These are phyloP conservation scores for Leucocoprinus sp. DNA, from an alignment of 768 basidiomycete genomes.

Conservation along the genomic window DNA sequence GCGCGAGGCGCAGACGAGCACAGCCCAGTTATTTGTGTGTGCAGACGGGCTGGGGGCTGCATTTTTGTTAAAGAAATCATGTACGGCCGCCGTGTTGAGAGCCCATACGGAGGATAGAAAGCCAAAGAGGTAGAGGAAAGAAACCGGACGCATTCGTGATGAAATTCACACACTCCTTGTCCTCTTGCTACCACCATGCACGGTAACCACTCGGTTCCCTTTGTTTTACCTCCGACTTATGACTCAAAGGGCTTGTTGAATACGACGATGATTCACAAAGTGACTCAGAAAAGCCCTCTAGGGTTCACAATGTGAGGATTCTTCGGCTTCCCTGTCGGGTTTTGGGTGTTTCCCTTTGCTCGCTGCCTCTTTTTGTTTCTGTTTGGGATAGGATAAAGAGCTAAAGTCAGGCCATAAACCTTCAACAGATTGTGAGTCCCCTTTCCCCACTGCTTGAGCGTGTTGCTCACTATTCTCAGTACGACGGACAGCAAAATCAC, in stretches of 20 bases:
- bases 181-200: conserved; percentile 17
- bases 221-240: background rate
- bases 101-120: background rate
- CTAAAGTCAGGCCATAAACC: conserved; percentile 29
- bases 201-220: conserved; percentile 13
- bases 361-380: conserved; percentile 36
- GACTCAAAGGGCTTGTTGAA: conserved; percentile 43
- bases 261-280: conserved; percentile 61
- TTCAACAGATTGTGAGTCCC: conserved; percentile 34
- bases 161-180: conserved; percentile 7
- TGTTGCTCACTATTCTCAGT: conserved; percentile 17
- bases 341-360: conserved; percentile 56
- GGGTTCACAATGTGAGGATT: conserved; percentile 57
- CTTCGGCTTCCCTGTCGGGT: conserved; percentile 26
- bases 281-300: conserved; percentile 44
- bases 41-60: conserved; percentile 21
- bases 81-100: background rate
- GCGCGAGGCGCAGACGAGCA: conserved; percentile 86
- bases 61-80: background rate
- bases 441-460: conserved; percentile 10
- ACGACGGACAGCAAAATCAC: conserved; percentile 39
- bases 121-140: background rate
- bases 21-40: conserved; percentile 99
- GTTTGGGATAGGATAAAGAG: conserved; percentile 57
- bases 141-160: background rate